phyloP scores from a whole-genome alignment of 768 basidiomycete genomes.

The Neoboletus magnificus region DNA sequence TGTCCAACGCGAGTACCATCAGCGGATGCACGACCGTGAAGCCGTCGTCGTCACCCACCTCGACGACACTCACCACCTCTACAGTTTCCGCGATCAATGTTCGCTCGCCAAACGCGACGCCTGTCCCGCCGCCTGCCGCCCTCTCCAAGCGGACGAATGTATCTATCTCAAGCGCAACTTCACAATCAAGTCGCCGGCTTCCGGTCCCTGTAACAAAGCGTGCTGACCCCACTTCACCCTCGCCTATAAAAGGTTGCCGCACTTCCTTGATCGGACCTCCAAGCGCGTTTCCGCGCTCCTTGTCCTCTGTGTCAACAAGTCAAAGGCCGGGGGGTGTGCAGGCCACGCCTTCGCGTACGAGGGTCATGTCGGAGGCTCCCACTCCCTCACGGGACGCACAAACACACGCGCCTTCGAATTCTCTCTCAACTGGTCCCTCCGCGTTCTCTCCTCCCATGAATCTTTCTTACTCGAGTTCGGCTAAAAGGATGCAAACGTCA shows the following conservation, averaged over 20 bases:
- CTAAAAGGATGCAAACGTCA: constrained; percentile 26
- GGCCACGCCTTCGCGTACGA: constrained; percentile 38
- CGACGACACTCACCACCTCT: constrained; percentile 27
- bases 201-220: constrained; percentile 37
- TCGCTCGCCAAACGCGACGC: constrained; percentile 52
- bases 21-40: constrained; percentile 53
- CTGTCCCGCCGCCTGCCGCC: constrained; percentile 37
- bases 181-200: constrained; percentile 34
- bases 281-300: constrained; percentile 22
- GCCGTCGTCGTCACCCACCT: constrained; percentile 26
- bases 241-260: constrained; percentile 27
- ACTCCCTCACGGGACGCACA: constrained; percentile 25
- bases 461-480: constrained; percentile 41
- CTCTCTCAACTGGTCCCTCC: constrained; percentile 20
- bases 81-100: constrained; percentile 20
- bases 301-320: constrained; percentile 17
- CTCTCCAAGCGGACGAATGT: constrained; percentile 37
- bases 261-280: constrained; percentile 29
- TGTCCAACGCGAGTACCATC: constrained; percentile 47
- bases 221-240: constrained; percentile 25
- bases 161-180: constrained; percentile 38
- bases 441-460: constrained; percentile 35
- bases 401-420: constrained; percentile 20
- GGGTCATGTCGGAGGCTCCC: constrained; percentile 44
- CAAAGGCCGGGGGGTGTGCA: constrained; percentile 22